Evolutionary conservation across 305 asterid species (phyloP).

Genomic region (Fraxinus floribunda): DNA sequence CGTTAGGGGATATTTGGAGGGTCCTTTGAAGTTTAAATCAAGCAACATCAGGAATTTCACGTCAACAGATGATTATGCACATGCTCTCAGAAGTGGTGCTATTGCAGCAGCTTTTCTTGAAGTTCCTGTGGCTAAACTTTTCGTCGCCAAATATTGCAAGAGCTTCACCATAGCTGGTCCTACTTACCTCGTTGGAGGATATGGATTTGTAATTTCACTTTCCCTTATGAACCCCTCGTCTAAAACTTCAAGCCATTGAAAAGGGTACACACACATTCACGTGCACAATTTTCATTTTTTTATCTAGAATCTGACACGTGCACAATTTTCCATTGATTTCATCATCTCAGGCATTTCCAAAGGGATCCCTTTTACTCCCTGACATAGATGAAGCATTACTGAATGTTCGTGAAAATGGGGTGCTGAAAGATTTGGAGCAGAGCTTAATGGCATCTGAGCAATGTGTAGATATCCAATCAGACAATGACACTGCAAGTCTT

Average conservation of each 20-base stretch:
- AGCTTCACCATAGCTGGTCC: constrained; percentile 37
- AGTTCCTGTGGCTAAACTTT: constrained; percentile 34
- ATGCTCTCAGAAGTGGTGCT: constrained; percentile 30
- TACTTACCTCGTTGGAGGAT: constrained; percentile 42
- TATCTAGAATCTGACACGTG: too few relatives aligned
- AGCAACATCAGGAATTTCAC: constrained; percentile 17
- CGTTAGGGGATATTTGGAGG: constrained; percentile 25
- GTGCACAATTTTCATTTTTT: too few relatives aligned
- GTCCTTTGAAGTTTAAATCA: constrained; percentile 16
- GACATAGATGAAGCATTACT: constrained; percentile 38
- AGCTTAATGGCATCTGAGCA: constrained; percentile 25
- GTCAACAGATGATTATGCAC: constrained; percentile 9
- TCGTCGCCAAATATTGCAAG: constrained; percentile 41
- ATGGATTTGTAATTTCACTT: constrained; percentile 35
- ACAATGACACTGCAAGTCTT: constrained; percentile 28
- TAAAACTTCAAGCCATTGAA: not conserved
- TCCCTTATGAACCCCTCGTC: not conserved
- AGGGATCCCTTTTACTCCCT: constrained; percentile 33
- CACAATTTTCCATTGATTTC: not conserved
- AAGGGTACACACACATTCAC: too few relatives aligned
- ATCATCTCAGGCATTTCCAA: constrained; percentile 38
- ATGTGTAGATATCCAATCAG: constrained; percentile 31
- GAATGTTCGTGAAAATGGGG: constrained; percentile 33
- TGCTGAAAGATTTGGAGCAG: constrained; percentile 31
- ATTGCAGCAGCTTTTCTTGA: constrained; percentile 42